Evolutionary conservation across 768 basidiomycete genomes (phyloP), one percentile per base, ranked within the genome.

Genomic region (Psilocybe subaeruginosa): DNA sequence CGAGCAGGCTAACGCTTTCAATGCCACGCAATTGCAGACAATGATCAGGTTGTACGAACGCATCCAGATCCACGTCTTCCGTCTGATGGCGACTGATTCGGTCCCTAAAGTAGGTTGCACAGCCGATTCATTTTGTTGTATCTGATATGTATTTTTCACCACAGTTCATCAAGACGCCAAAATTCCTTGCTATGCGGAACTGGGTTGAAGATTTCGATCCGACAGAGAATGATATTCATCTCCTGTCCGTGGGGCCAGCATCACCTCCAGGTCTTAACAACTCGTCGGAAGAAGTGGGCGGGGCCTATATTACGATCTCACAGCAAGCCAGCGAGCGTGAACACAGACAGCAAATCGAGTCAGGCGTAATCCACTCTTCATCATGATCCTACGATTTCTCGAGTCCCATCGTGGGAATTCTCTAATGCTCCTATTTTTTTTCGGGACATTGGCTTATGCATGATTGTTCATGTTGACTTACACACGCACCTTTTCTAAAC

Each of bases 11-110:
- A 83, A 79, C 48, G 82, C 90, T 4, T 89, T 99, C 82, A 95
- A 97, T 62, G 97, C 97, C 17, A 98, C 93, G 43, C 97, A 99
- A 73, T 79, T 99, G 47, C 95, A 97, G 77, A 92, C 86, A 47
- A 91, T 99, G 84, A 93, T 99, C 67, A 81, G 86, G 66, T 76
- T 98, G 67, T 99, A 99, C 74, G 96, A 96, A 74, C 88, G 96
- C 59, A 99, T 99, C 58, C 97, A 99, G 76, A 90, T 84, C 19
- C 96, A 99, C 70, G 95, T 99, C 65, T 99, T 99, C 82, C 86
- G 97, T 50, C 73, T 99, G 68, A 97, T 99, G 93, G 95, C 97
- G 16, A 97, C 96, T 58, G 97, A 99, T 74, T 98, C 97, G 6
- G 91, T 99, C n/a, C 97, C 97, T 12, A 97, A 97, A 84, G 93